Conservation (phyloP, 1,284 basidiomycete species). For the Porodaedalea pini region DNA sequence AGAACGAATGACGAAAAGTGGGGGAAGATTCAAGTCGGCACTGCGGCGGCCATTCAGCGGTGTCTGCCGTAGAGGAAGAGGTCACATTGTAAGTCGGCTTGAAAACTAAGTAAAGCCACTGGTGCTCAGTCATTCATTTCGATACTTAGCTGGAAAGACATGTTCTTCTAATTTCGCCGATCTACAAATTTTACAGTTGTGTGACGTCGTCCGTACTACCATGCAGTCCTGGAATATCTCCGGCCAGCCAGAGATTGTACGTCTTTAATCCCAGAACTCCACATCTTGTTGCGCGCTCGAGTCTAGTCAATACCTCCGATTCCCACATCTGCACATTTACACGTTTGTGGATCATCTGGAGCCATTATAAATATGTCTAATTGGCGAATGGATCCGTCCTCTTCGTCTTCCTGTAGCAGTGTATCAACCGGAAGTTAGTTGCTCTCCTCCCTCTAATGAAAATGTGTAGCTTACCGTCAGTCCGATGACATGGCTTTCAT, state of each 20-base stretch:
- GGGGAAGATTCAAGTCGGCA: too few relatives aligned
- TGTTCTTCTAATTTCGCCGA: background rate
- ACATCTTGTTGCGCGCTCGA: background rate
- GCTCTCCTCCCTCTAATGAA: background rate
- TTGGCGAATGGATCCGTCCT: conserved; percentile 16
- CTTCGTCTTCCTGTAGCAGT: conserved; percentile 12
- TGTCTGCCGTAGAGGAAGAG: too few relatives aligned
- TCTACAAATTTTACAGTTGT: background rate
- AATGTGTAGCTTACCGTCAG: conserved; percentile 24
- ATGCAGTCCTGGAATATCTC: background rate
- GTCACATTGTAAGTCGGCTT: too few relatives aligned
- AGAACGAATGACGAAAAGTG: too few relatives aligned
- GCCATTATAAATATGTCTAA: conserved; percentile 18
- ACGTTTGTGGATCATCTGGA: conserved; percentile 14
- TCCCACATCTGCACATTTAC: background rate
- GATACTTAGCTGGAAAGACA: background rate
- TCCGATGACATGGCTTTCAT: conserved; percentile 47
- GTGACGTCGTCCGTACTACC: background rate
- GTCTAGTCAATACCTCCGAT: background rate
- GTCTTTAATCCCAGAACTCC: background rate
- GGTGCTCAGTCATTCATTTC: background rate
- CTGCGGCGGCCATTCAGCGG: too few relatives aligned
- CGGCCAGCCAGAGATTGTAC: background rate
- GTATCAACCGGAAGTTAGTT: background rate
- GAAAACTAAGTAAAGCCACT: too few relatives aligned